Conservation (phyloP, 495 filamentous ascomycete genomes). For the Hyaloscypha bicolor region DNA sequence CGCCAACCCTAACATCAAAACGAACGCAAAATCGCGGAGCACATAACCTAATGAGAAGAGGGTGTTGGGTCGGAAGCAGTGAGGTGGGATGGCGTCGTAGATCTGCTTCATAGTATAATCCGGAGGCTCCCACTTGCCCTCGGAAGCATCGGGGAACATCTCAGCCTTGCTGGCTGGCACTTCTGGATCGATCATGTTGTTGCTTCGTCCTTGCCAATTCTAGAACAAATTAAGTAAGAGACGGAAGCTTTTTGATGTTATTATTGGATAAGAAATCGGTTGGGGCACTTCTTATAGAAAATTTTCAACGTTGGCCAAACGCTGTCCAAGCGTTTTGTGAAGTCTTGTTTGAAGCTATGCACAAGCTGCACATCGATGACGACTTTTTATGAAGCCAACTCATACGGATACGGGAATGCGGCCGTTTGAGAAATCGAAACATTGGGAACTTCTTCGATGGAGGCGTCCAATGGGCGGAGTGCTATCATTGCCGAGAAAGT, state of each 20-base stretch:
- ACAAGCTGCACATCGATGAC: too few relatives aligned
- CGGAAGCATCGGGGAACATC: background rate
- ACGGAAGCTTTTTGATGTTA: background rate
- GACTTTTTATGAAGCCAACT: too few relatives aligned
- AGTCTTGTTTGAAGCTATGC: too few relatives aligned
- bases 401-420: too few relatives aligned
- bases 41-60: constrained; percentile 59
- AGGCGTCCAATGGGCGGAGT: too few relatives aligned
- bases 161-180: constrained; percentile 9
- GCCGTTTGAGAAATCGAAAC: too few relatives aligned
- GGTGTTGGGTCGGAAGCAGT: constrained; percentile 65
- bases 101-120: constrained; percentile 66
- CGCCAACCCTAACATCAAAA: constrained; percentile 50
- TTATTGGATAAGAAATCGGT: background rate
- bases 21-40: constrained; percentile 55
- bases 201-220: background rate
- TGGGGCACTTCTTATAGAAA: background rate
- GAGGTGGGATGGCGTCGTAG: constrained; percentile 63
- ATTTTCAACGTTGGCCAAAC: too few relatives aligned
- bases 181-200: background rate
- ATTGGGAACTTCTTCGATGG: too few relatives aligned
- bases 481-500: too few relatives aligned
- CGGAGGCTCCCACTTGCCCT: constrained; percentile 51
- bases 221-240: too few relatives aligned
- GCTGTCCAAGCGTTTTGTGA: too few relatives aligned